These are phyloP conservation scores for Saccharomycopsis lassenensis DNA, from an alignment of 805 yeast species.

Conservation along the genomic window DNA sequence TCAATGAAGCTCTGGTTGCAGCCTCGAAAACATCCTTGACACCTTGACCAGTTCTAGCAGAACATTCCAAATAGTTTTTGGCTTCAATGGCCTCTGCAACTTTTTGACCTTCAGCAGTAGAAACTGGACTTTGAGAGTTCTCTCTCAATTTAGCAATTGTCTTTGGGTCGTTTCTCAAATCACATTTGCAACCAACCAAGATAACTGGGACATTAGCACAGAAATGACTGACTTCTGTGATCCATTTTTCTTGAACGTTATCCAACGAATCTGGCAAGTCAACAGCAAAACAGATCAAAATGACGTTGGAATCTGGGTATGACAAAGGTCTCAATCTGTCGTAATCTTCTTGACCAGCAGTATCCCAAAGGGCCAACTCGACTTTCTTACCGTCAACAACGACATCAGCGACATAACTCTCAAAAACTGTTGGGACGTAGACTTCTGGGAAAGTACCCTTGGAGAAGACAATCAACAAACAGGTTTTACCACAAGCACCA, in stretches of 20 bases:
- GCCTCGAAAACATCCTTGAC: conserved; percentile 88
- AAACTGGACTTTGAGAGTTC: conserved; percentile 70
- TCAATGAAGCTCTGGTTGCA: conserved; percentile 84
- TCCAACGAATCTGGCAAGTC: conserved; percentile 88
- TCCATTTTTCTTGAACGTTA: conserved; percentile 94
- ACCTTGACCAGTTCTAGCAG: conserved; percentile 85
- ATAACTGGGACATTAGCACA: conserved; percentile 92
- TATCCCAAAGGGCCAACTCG: conserved; percentile 94
- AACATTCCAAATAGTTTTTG: conserved; percentile 77
- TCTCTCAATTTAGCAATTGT: conserved; percentile 66
- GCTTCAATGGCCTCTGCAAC: conserved; percentile 90
- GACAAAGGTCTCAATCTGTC: conserved; percentile 40
- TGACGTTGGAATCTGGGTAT: conserved; percentile 88
- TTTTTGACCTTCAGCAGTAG: conserved; percentile 71
- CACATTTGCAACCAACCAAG: conserved; percentile 85
- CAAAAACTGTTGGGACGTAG: conserved; percentile 93
- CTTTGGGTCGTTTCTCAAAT: conserved; percentile 72
- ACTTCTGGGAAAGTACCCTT: conserved; percentile 91
- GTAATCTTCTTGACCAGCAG: conserved; percentile 97
- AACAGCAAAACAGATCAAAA: conserved; percentile 81
- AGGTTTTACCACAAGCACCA: conserved; percentile 96
- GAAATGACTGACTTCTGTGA: conserved; percentile 85
- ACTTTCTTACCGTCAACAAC: conserved; percentile 86
- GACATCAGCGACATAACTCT: conserved; percentile 95
- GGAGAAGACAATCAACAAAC: conserved; percentile 75